These are phyloP conservation scores for Amphichorda felina DNA, from an alignment of 2,329 filamentous ascomycete genomes.

Conservation along the genomic window DNA sequence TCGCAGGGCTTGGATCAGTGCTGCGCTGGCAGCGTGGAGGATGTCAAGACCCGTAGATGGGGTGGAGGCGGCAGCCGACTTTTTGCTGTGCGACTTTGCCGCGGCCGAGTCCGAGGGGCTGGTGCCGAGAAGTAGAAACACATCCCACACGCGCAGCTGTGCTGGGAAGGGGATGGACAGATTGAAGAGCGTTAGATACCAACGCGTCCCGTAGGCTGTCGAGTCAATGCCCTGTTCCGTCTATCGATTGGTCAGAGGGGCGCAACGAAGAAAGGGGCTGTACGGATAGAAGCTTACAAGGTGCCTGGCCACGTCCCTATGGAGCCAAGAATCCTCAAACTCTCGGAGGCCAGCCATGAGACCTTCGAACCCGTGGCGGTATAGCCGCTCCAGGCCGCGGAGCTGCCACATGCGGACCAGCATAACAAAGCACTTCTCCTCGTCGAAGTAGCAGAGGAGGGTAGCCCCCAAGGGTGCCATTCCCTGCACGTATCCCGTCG, in stretches of 20 bases:
- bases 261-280: not conserved
- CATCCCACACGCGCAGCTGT: conserved; percentile 93
- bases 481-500: conserved; percentile 91
- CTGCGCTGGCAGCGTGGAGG: conserved; percentile 79
- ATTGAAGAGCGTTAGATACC: conserved; percentile 97
- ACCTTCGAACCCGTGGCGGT: conserved; percentile 72
- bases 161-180: conserved; percentile 90
- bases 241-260: conserved; percentile 23
- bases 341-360: conserved; percentile 77
- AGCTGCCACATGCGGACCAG: conserved; percentile 87
- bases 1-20: conserved; percentile 79
- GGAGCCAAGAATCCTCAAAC: conserved; percentile 77
- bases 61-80: conserved; percentile 1
- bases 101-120: conserved; percentile 30
- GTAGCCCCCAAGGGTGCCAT: conserved; percentile 94
- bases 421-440: conserved; percentile 93
- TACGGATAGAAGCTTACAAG: conserved; percentile 52
- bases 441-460: conserved; percentile 90
- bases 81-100: conserved; percentile 3
- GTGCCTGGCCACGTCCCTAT: conserved; percentile 67
- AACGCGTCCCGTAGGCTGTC: conserved; percentile 89
- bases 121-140: conserved; percentile 79
- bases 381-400: conserved; percentile 75
- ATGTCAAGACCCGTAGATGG: conserved; percentile 56
- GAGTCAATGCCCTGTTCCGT: conserved; percentile 68